Conservation (phyloP, 2,329 filamentous ascomycete genomes). For the Claviceps spartinae region DNA sequence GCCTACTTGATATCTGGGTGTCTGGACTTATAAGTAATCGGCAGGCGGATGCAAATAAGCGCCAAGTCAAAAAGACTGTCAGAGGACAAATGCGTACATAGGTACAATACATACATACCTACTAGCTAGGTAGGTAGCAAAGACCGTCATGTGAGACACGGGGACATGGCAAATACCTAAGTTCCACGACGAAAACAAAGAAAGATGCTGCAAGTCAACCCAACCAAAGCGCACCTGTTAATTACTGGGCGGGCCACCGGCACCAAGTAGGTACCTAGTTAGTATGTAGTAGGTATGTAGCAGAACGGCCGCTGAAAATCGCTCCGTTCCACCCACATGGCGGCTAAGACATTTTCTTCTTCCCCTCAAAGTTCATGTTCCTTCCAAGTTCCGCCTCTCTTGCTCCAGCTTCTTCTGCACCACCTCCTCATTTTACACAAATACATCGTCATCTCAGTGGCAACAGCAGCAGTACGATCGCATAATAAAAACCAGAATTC, state of each 20-base stretch:
- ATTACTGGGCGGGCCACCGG: neutral
- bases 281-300: neutral
- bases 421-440: neutral
- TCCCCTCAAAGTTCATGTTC: neutral
- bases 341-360: neutral
- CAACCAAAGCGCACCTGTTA: neutral
- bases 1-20: neutral
- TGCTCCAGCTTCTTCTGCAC: constrained; percentile 1
- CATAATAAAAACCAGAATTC: neutral
- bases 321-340: constrained; percentile 5
- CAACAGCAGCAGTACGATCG: neutral
- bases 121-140: too few species aligned
- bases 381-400: constrained; percentile 1
- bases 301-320: constrained; percentile 1
- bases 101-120: too few species aligned
- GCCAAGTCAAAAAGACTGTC: too few species aligned
- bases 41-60: neutral
- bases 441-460: neutral
- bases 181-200: too few species aligned
- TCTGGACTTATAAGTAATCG: too few species aligned
- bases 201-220: too few species aligned
- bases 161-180: too few species aligned
- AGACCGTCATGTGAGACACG: too few species aligned
- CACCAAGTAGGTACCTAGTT: neutral
- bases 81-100: too few species aligned